phyloP scores from a whole-genome alignment of 192 early-diverging fungal genomes.

The Coemansia sp. region DNA sequence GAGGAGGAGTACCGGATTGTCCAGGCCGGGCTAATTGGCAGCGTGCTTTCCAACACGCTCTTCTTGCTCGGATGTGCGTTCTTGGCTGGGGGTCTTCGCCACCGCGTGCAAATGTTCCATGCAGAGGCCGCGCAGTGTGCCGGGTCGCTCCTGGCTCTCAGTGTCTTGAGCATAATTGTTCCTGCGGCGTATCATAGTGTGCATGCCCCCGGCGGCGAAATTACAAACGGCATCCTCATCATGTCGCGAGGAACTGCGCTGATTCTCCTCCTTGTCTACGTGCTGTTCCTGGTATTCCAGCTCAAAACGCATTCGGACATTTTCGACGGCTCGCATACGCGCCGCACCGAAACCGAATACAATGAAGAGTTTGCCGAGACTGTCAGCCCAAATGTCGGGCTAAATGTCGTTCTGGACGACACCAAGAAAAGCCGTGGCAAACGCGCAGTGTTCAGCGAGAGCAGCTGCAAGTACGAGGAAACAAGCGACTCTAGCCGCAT shows the following conservation, averaged over 20 bases:
- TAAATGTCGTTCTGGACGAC: conserved; percentile 4
- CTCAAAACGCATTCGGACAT: conserved; percentile 75
- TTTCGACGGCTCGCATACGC: conserved; percentile 45
- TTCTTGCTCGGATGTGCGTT: conserved; percentile 88
- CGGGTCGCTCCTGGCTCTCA: conserved; percentile 62
- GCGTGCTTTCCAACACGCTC: conserved; percentile 88
- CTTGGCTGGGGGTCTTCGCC: conserved; percentile 72
- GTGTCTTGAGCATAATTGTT: conserved; percentile 65
- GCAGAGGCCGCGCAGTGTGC: conserved; percentile 71
- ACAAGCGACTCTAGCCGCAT: not conserved
- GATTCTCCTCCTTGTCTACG: conserved; percentile 66
- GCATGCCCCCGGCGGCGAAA: conserved; percentile 46
- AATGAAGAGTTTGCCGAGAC: conserved; percentile 45
- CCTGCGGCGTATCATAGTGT: conserved; percentile 69
- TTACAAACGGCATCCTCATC: conserved; percentile 56
- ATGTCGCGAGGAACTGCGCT: conserved; percentile 69
- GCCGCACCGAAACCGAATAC: conserved; percentile 38
- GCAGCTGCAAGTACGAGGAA: not conserved
- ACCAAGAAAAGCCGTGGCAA: not conserved
- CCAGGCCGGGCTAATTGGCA: conserved; percentile 81
- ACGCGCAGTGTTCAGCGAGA: conserved; percentile 8
- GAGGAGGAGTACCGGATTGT: conserved; percentile 64
- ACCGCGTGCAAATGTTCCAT: conserved; percentile 66
- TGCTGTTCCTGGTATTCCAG: conserved; percentile 78
- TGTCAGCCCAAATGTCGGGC: not conserved